Evolutionary conservation across 2,329 filamentous ascomycete genomes (phyloP).

Genomic region (Calycina marina): DNA sequence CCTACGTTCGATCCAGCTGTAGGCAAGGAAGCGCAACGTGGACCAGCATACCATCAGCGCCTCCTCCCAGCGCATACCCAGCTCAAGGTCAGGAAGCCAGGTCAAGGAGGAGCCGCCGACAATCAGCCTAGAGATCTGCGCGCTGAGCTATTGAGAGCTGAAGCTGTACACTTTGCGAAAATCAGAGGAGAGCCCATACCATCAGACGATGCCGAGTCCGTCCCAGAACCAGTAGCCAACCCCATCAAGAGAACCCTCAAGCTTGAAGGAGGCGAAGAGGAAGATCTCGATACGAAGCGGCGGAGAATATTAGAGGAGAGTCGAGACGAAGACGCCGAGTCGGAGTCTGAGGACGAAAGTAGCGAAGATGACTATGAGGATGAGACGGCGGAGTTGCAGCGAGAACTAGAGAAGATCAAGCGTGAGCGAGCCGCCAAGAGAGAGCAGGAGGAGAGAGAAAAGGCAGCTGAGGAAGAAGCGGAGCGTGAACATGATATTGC

Average conservation of each 20-base stretch:
- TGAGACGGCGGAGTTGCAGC: constrained; percentile 75
- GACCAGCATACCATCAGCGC: constrained; percentile 90
- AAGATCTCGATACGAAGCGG: constrained; percentile 69
- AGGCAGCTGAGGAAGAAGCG: constrained; percentile 67
- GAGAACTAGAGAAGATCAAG: constrained; percentile 89
- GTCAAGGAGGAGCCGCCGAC: constrained; percentile 76
- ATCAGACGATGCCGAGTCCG: constrained; percentile 7
- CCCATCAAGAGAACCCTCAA: constrained; percentile 52
- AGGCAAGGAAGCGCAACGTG: constrained; percentile 88
- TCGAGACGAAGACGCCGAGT: constrained; percentile 73
- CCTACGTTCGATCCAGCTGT: constrained; percentile 93
- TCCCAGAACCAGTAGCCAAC: constrained; percentile 40
- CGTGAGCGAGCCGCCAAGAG: constrained; percentile 65
- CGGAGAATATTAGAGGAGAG: constrained; percentile 78
- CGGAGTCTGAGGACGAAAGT: constrained; percentile 44
- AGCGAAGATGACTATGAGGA: constrained; percentile 59
- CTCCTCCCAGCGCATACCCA: constrained; percentile 87
- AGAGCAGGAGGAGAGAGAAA: constrained; percentile 70
- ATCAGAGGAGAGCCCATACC: constrained; percentile 47
- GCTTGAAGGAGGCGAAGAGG: constrained; percentile 32
- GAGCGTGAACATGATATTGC: constrained; percentile 79
- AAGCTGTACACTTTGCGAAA: constrained; percentile 78
- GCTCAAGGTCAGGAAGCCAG: constrained; percentile 79
- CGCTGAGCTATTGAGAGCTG: constrained; percentile 77
- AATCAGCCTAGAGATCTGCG: constrained; percentile 61